Conservation (phyloP, 2,329 filamentous ascomycete species). For the Aurifilum marmelostoma region DNA sequence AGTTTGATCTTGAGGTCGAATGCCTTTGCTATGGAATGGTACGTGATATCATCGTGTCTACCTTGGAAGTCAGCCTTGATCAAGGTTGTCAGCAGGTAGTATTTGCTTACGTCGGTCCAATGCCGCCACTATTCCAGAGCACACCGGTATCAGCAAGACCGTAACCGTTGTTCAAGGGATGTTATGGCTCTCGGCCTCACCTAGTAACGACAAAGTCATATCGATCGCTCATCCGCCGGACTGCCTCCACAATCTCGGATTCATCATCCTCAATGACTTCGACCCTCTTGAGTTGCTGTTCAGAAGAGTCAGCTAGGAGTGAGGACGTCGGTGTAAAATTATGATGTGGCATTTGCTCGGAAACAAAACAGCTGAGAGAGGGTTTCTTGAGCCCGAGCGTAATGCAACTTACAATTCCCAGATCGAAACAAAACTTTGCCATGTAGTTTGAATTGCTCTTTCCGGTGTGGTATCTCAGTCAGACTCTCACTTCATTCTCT, state of each 20-base stretch:
- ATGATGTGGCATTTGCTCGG: neutral
- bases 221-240: conserved; percentile 79
- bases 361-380: too few species aligned
- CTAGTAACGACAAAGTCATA: conserved; percentile 96
- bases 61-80: neutral
- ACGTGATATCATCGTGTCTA: conserved; percentile 97
- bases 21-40: conserved; percentile 88
- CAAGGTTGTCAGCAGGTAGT: conserved; percentile 7
- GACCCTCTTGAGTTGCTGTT: conserved; percentile 74
- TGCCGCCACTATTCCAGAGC: conserved; percentile 69
- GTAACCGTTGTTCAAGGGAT: neutral
- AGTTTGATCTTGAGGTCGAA: conserved; percentile 77
- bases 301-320: conserved; percentile 15
- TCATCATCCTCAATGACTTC: conserved; percentile 96
- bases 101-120: conserved; percentile 81
- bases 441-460: conserved; percentile 68
- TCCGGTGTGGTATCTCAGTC: conserved; percentile 14
- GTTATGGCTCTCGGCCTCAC: conserved; percentile 36
- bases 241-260: conserved; percentile 84
- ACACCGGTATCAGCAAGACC: conserved; percentile 25
- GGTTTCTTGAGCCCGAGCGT: neutral
- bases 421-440: conserved; percentile 66
- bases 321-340: neutral
- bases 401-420: conserved; percentile 57
- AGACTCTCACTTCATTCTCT: neutral